These are phyloP conservation scores for Rhododendron simsii DNA, from an alignment of 148 eudicot species.

Conservation along the genomic window DNA sequence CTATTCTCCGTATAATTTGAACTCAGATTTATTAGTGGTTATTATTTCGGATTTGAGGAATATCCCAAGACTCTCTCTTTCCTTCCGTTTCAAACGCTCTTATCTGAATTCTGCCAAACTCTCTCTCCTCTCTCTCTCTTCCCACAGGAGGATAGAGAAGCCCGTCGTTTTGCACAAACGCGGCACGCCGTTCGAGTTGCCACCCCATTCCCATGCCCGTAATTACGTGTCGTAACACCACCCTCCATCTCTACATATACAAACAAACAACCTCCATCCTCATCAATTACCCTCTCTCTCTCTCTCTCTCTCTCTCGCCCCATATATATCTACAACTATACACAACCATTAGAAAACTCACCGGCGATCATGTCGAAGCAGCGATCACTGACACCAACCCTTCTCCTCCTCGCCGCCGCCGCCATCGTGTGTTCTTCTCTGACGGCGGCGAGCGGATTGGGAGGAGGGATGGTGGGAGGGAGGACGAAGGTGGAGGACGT, in stretches of 20 bases:
- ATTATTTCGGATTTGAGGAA: no score
- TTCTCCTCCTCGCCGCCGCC: not conserved
- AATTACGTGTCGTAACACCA: conserved; percentile 21
- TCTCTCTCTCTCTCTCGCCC: not conserved
- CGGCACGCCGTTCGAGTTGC: conserved; percentile 31
- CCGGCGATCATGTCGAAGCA: not conserved
- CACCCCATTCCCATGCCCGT: not conserved
- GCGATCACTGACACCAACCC: not conserved
- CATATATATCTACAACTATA: not conserved
- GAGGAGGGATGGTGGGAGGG: conserved; percentile 36
- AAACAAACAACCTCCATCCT: not conserved
- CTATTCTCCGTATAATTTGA: no score
- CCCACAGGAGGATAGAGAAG: not conserved
- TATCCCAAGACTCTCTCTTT: not conserved
- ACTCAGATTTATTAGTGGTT: no score
- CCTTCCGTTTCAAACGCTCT: no score
- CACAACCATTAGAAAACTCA: not conserved
- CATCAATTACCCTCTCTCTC: not conserved
- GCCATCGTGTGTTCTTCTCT: not conserved
- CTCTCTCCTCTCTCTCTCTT: not conserved
- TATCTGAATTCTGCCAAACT: not conserved
- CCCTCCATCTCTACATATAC: not conserved
- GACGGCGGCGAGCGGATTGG: conserved; percentile 6
- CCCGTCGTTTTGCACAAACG: conserved; percentile 24
- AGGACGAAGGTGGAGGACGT: conserved; percentile 41